phyloP scores from a whole-genome alignment of 441 rosid genomes.

The Biscutella laevigata region DNA sequence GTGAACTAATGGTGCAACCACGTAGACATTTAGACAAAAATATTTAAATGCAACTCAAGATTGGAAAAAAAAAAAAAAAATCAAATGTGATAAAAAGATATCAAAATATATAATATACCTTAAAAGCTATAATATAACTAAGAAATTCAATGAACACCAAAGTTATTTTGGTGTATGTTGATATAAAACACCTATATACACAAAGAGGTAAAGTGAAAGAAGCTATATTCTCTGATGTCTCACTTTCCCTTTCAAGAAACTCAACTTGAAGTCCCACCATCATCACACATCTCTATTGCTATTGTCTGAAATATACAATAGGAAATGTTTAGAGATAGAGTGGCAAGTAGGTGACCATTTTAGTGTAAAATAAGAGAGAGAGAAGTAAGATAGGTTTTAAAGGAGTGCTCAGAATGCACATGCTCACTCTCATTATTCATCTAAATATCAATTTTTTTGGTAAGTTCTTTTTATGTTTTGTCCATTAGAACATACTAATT shows the following conservation, averaged over 20 bases:
- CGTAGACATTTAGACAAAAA: too few species aligned
- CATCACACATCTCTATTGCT: too few species aligned
- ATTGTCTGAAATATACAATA: too few species aligned
- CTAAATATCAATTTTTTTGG: constrained; percentile 12
- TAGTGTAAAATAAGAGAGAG: constrained; percentile 24
- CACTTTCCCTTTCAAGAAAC: constrained; percentile 21
- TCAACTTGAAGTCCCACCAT: constrained; percentile 22
- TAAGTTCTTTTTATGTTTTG: constrained; percentile 16
- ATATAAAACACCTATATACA: constrained; percentile 17
- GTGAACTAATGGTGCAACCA: too few species aligned
- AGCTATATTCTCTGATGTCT: constrained; percentile 21
- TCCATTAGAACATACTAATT: constrained; percentile 19
- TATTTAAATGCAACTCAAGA: too few species aligned
- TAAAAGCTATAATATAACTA: too few species aligned
- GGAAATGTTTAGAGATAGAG: constrained; percentile 21
- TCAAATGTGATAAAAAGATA: too few species aligned
- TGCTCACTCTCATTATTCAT: constrained; percentile 7
- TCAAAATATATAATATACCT: too few species aligned
- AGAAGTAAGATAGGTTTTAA: constrained; percentile 2
- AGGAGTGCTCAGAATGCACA: constrained; percentile 22
- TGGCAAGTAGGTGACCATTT: constrained; percentile 27
- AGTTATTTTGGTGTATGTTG: constrained; percentile 5
- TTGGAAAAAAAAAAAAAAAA: too few species aligned
- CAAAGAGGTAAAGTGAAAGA: constrained; percentile 20
- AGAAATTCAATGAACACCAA: not conserved